These are phyloP conservation scores for Tulasnella sp. DNA, from an alignment of 768 basidiomycete species.

Conservation along the genomic window DNA sequence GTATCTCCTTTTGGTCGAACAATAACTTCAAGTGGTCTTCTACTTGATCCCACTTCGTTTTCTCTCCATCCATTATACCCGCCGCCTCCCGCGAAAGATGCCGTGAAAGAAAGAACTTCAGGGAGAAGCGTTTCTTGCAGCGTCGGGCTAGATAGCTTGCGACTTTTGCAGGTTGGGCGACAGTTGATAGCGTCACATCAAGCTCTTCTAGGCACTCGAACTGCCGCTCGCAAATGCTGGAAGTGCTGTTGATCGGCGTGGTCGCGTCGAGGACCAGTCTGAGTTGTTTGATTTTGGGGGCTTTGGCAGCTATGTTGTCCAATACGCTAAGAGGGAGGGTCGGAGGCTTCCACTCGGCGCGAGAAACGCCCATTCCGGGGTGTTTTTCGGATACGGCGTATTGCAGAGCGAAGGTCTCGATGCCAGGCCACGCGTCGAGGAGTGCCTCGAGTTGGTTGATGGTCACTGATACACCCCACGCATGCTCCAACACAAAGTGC, in stretches of 20 bases:
- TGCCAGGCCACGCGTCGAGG: neutral
- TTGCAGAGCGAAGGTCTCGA: neutral
- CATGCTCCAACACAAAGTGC: neutral
- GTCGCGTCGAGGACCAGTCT: neutral
- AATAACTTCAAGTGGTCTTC: neutral
- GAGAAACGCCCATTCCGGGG: neutral
- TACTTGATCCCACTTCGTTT: neutral
- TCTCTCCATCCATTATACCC: neutral
- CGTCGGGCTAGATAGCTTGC: neutral
- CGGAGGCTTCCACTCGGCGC: neutral
- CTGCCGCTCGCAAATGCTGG: neutral
- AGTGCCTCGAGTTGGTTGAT: neutral
- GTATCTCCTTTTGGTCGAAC: neutral
- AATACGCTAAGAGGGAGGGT: neutral
- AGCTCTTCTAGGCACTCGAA: neutral
- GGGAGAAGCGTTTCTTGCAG: neutral
- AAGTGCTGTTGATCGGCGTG: neutral
- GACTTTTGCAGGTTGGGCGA: neutral
- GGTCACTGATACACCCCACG: neutral
- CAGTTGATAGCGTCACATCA: neutral
- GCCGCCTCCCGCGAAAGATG: neutral
- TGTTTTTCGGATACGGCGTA: neutral
- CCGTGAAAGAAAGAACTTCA: neutral
- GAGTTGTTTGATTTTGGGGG: neutral
- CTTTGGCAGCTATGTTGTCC: neutral